Conservation (phyloP, 1,284 basidiomycete genomes). For the Moniliella sp. region DNA sequence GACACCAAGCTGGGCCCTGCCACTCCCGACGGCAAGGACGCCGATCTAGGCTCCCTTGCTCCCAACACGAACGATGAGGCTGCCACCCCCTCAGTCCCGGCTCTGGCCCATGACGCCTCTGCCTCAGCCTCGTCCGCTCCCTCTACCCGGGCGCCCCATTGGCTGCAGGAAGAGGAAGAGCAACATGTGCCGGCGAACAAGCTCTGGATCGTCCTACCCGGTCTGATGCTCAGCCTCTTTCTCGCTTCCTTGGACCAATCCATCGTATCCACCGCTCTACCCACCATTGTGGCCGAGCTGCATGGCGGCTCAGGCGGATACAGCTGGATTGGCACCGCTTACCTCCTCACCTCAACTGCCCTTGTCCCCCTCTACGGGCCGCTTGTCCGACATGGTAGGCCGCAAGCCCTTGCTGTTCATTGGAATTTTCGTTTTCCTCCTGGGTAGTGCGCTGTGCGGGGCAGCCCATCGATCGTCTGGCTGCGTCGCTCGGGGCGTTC, state of each 20-base stretch:
- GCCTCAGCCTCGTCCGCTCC: no score
- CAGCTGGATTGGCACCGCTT: constrained; percentile 5
- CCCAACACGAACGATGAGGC: no score
- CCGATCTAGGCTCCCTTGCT: no score
- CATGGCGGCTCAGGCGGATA: constrained; percentile 10
- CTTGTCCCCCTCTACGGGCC: constrained; percentile 3
- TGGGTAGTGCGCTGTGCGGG: constrained; percentile 3
- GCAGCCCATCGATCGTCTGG: constrained; percentile 1
- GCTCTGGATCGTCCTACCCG: constrained; percentile 4
- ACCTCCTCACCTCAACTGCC: constrained; percentile 1
- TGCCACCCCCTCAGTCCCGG: no score
- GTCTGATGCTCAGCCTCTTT: constrained; percentile 1
- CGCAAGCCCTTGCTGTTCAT: constrained; percentile 1
- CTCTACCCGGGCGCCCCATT: no score
- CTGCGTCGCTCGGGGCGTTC: constrained; percentile 2
- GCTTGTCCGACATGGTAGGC: constrained; percentile 5
- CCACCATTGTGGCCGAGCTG: constrained; percentile 13
- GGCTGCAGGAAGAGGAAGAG: not conserved
- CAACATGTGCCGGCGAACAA: constrained; percentile 4
- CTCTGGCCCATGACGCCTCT: no score
- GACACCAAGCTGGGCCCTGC: no score
- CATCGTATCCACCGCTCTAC: constrained; percentile 19
- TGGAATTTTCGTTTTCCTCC: constrained; percentile 2
- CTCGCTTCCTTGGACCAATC: constrained; percentile 9
- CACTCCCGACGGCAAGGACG: no score